phyloP scores from a whole-genome alignment of 2,329 filamentous ascomycete species.

The Pseudocercospora pini-densiflorae region DNA sequence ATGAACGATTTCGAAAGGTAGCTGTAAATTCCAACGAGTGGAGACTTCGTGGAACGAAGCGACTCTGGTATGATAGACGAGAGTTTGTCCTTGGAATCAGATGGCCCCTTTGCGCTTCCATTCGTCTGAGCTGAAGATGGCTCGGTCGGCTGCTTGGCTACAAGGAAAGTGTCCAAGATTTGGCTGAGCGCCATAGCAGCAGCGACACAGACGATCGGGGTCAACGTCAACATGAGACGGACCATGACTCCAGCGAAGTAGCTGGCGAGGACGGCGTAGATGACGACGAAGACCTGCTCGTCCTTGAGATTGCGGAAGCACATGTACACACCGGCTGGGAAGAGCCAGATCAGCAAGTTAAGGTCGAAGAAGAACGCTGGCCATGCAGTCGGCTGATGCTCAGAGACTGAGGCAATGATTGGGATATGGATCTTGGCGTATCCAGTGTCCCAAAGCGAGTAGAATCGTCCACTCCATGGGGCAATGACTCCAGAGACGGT shows the following conservation, averaged over 20 bases:
- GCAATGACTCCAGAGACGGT: conserved; percentile 91
- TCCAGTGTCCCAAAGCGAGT: conserved; percentile 97
- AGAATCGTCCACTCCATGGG: conserved; percentile 98
- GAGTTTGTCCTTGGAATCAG: conserved; percentile 53
- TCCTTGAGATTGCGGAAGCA: conserved; percentile 94
- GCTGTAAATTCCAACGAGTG: conserved; percentile 82
- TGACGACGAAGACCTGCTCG: conserved; percentile 97
- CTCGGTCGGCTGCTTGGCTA: conserved; percentile 63
- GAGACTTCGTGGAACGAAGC: conserved; percentile 72
- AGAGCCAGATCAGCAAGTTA: conserved; percentile 98
- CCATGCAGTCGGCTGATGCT: conserved; percentile 99
- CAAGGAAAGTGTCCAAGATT: conserved; percentile 85
- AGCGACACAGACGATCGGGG: conserved; percentile 92
- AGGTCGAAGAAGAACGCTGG: conserved; percentile 99
- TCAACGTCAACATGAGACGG: conserved; percentile 95
- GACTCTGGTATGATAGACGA: conserved; percentile 52
- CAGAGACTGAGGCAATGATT: conserved; percentile 99
- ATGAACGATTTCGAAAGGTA: conserved; percentile 79
- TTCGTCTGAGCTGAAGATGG: conserved; percentile 46
- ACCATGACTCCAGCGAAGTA: conserved; percentile 99
- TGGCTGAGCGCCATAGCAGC: conserved; percentile 86
- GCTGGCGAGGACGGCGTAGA: conserved; percentile 94
- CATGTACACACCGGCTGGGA: conserved; percentile 97
- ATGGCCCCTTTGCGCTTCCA: conserved; percentile 44
- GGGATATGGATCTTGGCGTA: conserved; percentile 99